These are phyloP conservation scores for Epipyxis sp. DNA, from an alignment of 108 stramenopile genomes.

Conservation along the genomic window DNA sequence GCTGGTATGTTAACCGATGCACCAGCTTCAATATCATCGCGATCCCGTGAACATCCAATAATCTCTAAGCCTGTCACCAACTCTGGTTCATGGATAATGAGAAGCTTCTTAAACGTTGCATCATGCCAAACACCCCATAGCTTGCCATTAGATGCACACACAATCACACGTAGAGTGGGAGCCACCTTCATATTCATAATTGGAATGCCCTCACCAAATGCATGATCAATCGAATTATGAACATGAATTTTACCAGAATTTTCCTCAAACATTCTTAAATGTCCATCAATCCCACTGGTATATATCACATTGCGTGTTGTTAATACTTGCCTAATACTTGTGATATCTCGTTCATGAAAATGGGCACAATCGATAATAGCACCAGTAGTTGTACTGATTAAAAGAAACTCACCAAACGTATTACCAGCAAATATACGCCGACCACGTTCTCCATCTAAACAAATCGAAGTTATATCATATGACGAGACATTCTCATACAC, in stretches of 20 bases:
- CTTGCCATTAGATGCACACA: not conserved
- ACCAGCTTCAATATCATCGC: too few relatives aligned
- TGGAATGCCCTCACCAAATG: not conserved
- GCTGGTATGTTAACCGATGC: too few relatives aligned
- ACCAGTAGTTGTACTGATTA: not conserved
- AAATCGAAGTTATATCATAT: constrained; percentile 1
- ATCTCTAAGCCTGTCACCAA: not conserved
- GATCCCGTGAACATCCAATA: not conserved
- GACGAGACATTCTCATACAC: not conserved
- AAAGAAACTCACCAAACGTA: not conserved
- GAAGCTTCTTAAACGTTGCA: constrained; percentile 8
- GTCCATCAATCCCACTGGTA: constrained; percentile 24
- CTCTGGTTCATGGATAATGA: not conserved
- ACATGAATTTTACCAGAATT: not conserved
- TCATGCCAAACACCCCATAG: not conserved
- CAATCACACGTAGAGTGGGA: not conserved
- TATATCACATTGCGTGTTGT: not conserved
- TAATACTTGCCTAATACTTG: not conserved
- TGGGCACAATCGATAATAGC: not conserved
- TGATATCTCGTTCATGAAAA: constrained; percentile 4
- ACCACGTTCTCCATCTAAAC: constrained; percentile 26
- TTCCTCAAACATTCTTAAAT: constrained; percentile 3
- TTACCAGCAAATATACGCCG: constrained; percentile 1
- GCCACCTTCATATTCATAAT: not conserved
- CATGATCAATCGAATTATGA: constrained; percentile 3